Conservation (phyloP, 768 basidiomycete genomes). For the Suillus spraguei region DNA sequence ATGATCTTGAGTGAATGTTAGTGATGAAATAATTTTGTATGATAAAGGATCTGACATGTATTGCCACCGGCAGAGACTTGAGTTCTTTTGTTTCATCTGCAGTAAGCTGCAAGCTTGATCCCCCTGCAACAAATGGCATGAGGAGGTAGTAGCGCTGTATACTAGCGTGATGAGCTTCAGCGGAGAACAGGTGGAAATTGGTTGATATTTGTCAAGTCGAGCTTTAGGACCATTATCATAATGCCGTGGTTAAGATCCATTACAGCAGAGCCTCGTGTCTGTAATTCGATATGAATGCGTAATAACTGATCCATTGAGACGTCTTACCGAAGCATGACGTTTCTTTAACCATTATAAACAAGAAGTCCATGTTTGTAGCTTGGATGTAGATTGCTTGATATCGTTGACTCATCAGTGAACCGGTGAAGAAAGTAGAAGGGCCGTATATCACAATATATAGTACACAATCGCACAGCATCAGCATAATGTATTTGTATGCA, state of each 20-base stretch:
- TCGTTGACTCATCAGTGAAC: no score
- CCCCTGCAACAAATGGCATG: neutral
- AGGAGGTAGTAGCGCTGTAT: neutral
- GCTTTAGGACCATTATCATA: neutral
- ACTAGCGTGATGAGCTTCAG: neutral
- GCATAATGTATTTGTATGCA: no score
- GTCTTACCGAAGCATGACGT: neutral
- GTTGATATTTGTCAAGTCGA: neutral
- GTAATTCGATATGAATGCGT: neutral
- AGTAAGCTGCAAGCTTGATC: neutral
- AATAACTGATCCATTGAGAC: neutral
- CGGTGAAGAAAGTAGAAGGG: no score
- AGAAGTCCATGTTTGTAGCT: neutral
- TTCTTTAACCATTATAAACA: neutral
- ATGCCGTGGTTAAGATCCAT: slow-evolving; percentile 4
- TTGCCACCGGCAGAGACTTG: neutral
- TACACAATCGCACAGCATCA: no score
- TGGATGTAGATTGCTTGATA: no score
- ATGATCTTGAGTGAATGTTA: neutral
- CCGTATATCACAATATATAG: no score
- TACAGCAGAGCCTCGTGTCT: neutral
- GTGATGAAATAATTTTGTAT: neutral
- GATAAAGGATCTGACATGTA: neutral
- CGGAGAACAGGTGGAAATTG: neutral
- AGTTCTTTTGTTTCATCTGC: neutral